phyloP scores from a whole-genome alignment of 2,329 filamentous ascomycete genomes.

The Phyllosticta ampelicida region DNA sequence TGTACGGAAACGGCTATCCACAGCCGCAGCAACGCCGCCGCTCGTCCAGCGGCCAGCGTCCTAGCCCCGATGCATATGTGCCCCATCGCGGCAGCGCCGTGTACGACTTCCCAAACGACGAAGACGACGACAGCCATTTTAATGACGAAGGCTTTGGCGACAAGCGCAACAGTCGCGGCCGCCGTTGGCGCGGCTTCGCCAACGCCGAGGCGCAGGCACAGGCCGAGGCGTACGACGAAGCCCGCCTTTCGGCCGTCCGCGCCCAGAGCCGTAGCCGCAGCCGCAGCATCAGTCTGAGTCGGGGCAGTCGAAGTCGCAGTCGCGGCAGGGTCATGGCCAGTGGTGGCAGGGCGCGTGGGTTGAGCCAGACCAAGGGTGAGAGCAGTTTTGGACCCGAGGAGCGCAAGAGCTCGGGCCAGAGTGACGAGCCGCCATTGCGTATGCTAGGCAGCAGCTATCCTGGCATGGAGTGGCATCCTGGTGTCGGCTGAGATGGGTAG shows the following conservation, averaged over 20 bases:
- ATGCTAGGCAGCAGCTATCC: constrained; percentile 62
- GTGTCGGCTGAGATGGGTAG: constrained; percentile 22
- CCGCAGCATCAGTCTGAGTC: not conserved
- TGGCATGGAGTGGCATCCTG: constrained; percentile 58
- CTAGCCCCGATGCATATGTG: not conserved
- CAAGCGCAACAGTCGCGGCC: not conserved
- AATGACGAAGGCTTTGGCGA: not conserved
- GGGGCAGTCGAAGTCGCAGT: not conserved
- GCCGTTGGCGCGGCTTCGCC: not conserved
- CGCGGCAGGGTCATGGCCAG: not conserved
- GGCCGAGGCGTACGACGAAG: not conserved
- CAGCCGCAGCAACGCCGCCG: not conserved
- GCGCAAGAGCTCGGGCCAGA: constrained; percentile 11
- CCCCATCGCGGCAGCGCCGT: not conserved
- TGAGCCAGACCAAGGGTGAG: constrained; percentile 19
- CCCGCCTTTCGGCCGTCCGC: not conserved
- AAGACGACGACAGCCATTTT: not conserved
- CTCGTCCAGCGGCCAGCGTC: not conserved
- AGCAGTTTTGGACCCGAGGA: constrained; percentile 20
- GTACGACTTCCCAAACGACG: not conserved
- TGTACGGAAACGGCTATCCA: not conserved
- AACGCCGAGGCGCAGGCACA: not conserved
- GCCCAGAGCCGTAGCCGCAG: not conserved
- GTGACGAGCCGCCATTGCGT: constrained; percentile 39
- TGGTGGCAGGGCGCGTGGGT: constrained; percentile 19